Evolutionary conservation across 2,329 filamentous ascomycete species (phyloP).

Genomic region (Dactylellina haptotyla): DNA sequence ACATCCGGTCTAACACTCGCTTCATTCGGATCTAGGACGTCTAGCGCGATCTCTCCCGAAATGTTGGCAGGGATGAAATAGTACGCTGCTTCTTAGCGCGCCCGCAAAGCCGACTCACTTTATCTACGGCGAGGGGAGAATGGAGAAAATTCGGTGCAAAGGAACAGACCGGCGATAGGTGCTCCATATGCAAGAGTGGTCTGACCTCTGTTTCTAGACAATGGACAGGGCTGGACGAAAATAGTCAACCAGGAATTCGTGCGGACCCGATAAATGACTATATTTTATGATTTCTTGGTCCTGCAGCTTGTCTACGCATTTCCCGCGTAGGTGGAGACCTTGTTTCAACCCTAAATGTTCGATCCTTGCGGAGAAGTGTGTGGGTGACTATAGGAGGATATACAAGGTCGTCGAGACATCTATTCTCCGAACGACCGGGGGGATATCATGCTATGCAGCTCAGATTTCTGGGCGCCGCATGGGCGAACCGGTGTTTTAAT

Average conservation of each 20-base stretch:
- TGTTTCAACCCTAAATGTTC: slow-evolving; percentile 3
- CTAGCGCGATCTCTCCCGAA: slow-evolving; percentile 41
- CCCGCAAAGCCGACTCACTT: slow-evolving; percentile 13
- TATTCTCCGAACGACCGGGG: slow-evolving; percentile 24
- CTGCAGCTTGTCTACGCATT: slow-evolving; percentile 7
- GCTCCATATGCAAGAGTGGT: slow-evolving; percentile 53
- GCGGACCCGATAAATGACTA: neutral
- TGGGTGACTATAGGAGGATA: slow-evolving; percentile 11
- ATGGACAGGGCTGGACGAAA: neutral
- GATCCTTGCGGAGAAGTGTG: slow-evolving; percentile 14
- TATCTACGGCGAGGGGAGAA: neutral
- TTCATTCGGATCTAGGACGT: slow-evolving; percentile 25
- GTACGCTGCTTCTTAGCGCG: slow-evolving; percentile 17
- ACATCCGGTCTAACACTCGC: too few relatives aligned
- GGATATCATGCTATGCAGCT: slow-evolving; percentile 1
- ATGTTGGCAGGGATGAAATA: neutral
- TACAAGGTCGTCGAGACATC: slow-evolving; percentile 13
- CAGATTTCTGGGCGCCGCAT: neutral
- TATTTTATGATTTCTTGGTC: slow-evolving; percentile 1
- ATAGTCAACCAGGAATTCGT: neutral
- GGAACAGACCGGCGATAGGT: slow-evolving; percentile 15
- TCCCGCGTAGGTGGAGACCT: slow-evolving; percentile 17
- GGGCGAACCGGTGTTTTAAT: slow-evolving; percentile 26
- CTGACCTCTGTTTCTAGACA: slow-evolving; percentile 33
- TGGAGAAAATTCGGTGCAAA: slow-evolving; percentile 12